Evolutionary conservation across 1,139 yeast genomes (phyloP).

Genomic region (Pichia sp.): DNA sequence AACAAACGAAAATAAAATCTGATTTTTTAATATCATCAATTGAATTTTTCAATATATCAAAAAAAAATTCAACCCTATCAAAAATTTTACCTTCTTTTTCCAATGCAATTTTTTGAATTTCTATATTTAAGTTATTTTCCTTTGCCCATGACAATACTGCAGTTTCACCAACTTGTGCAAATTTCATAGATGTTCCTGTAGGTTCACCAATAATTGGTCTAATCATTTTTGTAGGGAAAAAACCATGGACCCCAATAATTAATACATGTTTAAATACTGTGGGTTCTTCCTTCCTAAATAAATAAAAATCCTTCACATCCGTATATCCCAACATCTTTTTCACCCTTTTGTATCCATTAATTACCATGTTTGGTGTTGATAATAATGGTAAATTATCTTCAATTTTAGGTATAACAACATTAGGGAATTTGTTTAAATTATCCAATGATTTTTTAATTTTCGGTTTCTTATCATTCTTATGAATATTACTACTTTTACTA

Average conservation of each 20-base stretch:
- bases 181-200: conserved; percentile 83
- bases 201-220: conserved; percentile 88
- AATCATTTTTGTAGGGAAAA: conserved; percentile 81
- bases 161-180: conserved; percentile 80
- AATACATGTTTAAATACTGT: conserved; percentile 44
- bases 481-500: conserved; percentile 11
- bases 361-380: conserved; percentile 16
- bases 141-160: conserved; percentile 70
- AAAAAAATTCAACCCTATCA: conserved; percentile 77
- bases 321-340: conserved; percentile 18
- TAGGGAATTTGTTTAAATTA: too few relatives aligned
- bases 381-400: conserved; percentile 30
- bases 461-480: background rate
- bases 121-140: conserved; percentile 47
- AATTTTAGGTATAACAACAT: conserved; percentile 32
- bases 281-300: conserved; percentile 28
- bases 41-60: conserved; percentile 67
- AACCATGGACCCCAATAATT: conserved; percentile 92
- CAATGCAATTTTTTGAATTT: conserved; percentile 82
- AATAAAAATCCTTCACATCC: conserved; percentile 20
- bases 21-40: conserved; percentile 62
- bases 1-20: conserved; percentile 81
- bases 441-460: conserved; percentile 14
- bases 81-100: conserved; percentile 90
- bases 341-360: conserved; percentile 16